Evolutionary conservation across 2,329 filamentous ascomycete species (phyloP).

Genomic region (Sporothrix dimorphospora): DNA sequence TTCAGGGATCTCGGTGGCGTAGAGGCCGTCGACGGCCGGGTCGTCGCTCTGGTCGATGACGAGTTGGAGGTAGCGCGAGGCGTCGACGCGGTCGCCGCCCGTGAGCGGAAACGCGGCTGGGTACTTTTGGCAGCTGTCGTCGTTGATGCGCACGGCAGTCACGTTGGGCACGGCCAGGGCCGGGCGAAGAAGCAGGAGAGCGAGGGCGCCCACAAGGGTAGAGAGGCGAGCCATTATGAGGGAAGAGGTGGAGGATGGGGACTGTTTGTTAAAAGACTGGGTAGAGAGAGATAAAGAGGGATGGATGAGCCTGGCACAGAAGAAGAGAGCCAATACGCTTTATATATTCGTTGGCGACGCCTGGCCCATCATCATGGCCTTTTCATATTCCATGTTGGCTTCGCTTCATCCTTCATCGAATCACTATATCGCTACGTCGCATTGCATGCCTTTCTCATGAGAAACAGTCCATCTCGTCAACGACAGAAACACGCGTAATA

Average conservation of each 20-base stretch:
- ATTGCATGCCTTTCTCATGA: not conserved
- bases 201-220: not conserved
- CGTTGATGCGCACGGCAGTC: not conserved
- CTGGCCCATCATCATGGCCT: not conserved
- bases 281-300: not conserved
- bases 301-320: not conserved
- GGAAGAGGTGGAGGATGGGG: not conserved
- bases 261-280: too few relatives aligned
- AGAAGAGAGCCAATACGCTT: not conserved
- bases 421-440: not conserved
- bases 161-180: not conserved
- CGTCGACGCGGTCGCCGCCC: not conserved
- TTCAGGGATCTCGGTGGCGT: not conserved
- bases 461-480: not conserved
- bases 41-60: constrained; percentile 11
- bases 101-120: not conserved
- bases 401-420: not conserved
- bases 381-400: not conserved
- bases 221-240: not conserved
- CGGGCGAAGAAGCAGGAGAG: not conserved
- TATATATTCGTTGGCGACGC: not conserved
- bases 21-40: constrained; percentile 10
- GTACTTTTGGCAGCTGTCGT: not conserved
- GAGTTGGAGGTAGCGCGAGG: not conserved
- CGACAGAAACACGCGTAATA: not conserved